phyloP scores from a whole-genome alignment of 129 eudicot genomes.

The Tanacetum coccineum region DNA sequence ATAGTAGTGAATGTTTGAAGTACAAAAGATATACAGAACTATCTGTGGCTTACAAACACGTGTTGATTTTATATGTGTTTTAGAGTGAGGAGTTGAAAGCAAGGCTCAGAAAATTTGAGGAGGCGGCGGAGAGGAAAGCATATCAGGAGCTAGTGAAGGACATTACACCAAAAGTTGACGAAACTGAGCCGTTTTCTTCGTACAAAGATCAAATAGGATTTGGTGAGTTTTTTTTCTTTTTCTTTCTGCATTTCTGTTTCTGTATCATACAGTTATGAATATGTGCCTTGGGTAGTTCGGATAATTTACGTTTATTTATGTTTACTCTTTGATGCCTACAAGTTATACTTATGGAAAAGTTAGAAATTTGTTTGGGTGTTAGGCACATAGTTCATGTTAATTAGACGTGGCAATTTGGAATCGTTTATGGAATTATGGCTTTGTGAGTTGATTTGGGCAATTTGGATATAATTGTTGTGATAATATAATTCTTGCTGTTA shows the following conservation, averaged over 20 bases:
- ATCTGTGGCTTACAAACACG: neutral
- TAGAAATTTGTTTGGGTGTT: neutral
- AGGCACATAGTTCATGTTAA: neutral
- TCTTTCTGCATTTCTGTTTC: neutral
- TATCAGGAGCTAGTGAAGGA: slow-evolving; percentile 84
- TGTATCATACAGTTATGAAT: neutral
- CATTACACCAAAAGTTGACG: slow-evolving; percentile 63
- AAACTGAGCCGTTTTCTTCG: slow-evolving; percentile 83
- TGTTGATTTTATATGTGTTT: neutral
- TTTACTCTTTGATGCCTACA: neutral
- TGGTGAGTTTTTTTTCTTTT: slow-evolving; percentile 38
- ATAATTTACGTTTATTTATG: neutral
- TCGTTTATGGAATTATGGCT: neutral
- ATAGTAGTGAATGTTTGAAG: no score
- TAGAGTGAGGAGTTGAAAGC: slow-evolving; percentile 86
- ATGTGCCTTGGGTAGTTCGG: neutral
- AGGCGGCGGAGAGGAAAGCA: slow-evolving; percentile 77
- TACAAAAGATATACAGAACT: no score
- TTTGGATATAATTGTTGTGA: neutral
- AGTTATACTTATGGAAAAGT: neutral
- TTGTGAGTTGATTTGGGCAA: neutral
- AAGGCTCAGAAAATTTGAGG: slow-evolving; percentile 66
- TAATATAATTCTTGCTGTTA: neutral
- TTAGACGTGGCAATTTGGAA: slow-evolving; percentile 6
- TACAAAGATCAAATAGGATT: slow-evolving; percentile 93